phyloP scores from a whole-genome alignment of 495 filamentous ascomycete genomes.

The Penicillium desertorum region DNA sequence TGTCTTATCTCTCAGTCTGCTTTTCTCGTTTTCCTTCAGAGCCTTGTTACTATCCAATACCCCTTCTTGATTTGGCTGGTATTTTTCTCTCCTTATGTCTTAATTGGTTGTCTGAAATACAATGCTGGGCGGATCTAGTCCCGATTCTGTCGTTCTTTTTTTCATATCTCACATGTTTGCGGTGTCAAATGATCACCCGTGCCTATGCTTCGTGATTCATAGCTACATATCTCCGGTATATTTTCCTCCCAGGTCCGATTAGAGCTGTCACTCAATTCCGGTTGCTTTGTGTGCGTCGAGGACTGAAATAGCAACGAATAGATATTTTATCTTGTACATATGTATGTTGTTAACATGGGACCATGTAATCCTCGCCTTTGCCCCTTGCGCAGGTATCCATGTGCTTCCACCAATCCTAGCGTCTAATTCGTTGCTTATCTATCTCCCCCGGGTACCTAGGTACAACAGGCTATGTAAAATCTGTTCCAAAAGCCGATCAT shows the following conservation, averaged over 20 bases:
- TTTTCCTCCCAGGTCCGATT: background rate
- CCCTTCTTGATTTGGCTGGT: constrained; percentile 36
- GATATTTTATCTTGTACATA: no score
- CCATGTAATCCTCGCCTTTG: background rate
- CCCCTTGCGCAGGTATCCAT: background rate
- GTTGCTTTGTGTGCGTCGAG: background rate
- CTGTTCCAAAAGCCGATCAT: constrained; percentile 9
- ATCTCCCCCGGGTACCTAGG: background rate
- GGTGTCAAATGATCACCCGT: background rate
- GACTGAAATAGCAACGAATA: background rate
- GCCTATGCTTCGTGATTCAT: background rate
- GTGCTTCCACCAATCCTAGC: constrained; percentile 2
- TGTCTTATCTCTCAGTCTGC: constrained; percentile 2
- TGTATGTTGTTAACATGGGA: background rate
- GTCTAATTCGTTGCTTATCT: background rate
- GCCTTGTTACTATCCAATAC: constrained; percentile 32
- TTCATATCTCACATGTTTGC: background rate
- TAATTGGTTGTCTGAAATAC: constrained; percentile 11
- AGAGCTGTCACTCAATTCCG: background rate
- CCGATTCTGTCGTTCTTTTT: constrained; percentile 12
- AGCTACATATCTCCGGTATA: background rate
- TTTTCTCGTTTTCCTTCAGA: constrained; percentile 8
- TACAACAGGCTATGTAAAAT: background rate
- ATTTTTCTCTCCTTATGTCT: constrained; percentile 26
- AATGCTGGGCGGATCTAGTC: constrained; percentile 1